phyloP scores from a whole-genome alignment of 306 rosid species.

The Canavalia gladiata region DNA sequence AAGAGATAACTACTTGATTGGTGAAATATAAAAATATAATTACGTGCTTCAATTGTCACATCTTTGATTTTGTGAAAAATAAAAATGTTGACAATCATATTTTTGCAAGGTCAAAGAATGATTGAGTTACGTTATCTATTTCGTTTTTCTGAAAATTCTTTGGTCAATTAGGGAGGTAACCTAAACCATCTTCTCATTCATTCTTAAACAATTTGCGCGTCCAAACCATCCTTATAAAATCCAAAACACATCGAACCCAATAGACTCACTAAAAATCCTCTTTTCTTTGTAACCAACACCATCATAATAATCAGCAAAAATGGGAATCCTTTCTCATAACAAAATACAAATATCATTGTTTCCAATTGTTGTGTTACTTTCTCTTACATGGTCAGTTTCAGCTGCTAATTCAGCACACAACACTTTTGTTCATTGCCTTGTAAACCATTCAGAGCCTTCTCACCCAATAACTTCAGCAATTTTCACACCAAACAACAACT shows the following conservation, averaged over 20 bases:
- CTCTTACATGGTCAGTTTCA: neutral
- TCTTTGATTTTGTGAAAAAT: neutral
- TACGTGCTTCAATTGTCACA: neutral
- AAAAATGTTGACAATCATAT: neutral
- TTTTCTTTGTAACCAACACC: neutral
- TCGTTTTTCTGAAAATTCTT: neutral
- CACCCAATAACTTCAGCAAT: constrained; percentile 65
- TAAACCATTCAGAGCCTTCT: constrained; percentile 54
- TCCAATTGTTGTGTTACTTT: constrained; percentile 28
- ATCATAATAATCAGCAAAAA: constrained; percentile 14
- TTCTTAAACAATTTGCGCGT: neutral
- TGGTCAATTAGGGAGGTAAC: constrained; percentile 44
- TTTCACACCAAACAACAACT: constrained; percentile 57
- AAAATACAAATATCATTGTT: neutral
- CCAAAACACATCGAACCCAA: neutral
- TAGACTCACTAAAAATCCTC: constrained; percentile 22
- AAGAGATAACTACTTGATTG: neutral
- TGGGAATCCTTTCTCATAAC: constrained; percentile 17
- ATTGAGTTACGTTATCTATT: constrained; percentile 31
- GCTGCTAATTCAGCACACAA: constrained; percentile 44
- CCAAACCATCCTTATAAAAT: constrained; percentile 33
- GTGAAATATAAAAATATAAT: no score
- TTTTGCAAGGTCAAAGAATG: constrained; percentile 38
- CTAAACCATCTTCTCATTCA: constrained; percentile 16
- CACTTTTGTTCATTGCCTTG: constrained; percentile 61